Evolutionary conservation across 2,329 filamentous ascomycete species (phyloP), one percentile per base, ranked within the genome.

Genomic region (Fusarium sp.): DNA sequence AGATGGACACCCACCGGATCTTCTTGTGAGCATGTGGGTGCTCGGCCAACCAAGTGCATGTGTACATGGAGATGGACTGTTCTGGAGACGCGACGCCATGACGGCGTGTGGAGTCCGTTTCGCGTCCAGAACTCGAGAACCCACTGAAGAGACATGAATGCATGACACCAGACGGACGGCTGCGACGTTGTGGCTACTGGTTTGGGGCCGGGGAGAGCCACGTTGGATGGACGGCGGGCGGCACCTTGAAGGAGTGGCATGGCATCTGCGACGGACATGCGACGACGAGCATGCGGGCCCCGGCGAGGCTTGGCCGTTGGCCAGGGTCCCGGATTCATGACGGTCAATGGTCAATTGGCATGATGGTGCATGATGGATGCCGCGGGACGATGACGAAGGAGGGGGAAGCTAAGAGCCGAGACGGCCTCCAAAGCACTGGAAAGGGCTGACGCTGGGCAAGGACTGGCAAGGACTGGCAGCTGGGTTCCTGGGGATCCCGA

Each of bases 401-500:
- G 58, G 59, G 38, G 62, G 62, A 69, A 29, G 57, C 69, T 71
- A 71, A 55, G 53, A 69, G 46, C 57, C 58, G 49, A 67, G 49
- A 55, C 58, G 53, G 58, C 40, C 29, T 60, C 33, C 49, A 62
- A 56, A 18, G 40, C 23, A 18, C 40, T 60, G 42, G 34, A 57
- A 64, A 61, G 49, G 44, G 58, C 46, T 54, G 51, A 60, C 46
- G 58, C 62, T 59, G 68, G 25, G 25, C 20, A 23, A 23, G 20
- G 20, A 23, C 20, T 23, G 64, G 36, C 46, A 38, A 49, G 60
- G 33, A 59, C 59, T 65, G 61, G 61, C 65, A 68, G 38, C 61
- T 68, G 58, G 70, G 42, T 75, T 74, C 72, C 73, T 75, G 72
- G 69, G 72, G 73, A 71, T 74, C 72, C 73, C 73, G 73, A 75